A percentile compares a stretch with the other conserved stretches of the same genome.
Evolutionary conservation across 306 rosid genomes (phyloP).

Genomic region (Purshia tridentata): DNA sequence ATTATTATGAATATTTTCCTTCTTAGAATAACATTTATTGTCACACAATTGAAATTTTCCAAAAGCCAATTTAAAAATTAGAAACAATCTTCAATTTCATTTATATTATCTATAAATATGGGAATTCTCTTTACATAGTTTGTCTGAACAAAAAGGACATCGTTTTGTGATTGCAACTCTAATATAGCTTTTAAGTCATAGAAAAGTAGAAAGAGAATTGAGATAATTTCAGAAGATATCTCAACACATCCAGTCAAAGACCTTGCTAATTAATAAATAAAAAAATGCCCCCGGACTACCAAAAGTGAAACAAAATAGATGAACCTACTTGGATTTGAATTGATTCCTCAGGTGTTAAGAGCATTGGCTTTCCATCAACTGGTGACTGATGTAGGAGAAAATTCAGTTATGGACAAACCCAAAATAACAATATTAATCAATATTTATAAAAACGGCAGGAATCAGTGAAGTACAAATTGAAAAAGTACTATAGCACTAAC

Average conservation of each 20-base stretch:
- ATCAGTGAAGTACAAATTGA: not conserved
- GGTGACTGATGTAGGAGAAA: slow-evolving; percentile 66
- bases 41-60: too few species aligned
- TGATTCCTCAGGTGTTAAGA: slow-evolving; percentile 94
- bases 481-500: not conserved
- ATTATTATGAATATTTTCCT: too few species aligned
- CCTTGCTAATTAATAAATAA: not conserved
- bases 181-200: too few species aligned
- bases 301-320: not conserved
- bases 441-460: slow-evolving; percentile 4
- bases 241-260: not conserved
- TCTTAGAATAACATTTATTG: too few species aligned
- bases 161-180: too few species aligned
- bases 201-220: too few species aligned
- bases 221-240: too few species aligned
- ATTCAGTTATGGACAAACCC: slow-evolving; percentile 27
- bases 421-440: slow-evolving; percentile 18
- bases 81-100: too few species aligned
- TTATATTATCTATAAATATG: too few species aligned
- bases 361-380: slow-evolving; percentile 97
- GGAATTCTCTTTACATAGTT: too few species aligned
- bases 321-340: slow-evolving; percentile 84
- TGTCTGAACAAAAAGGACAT: too few species aligned
- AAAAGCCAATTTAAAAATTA: too few species aligned
- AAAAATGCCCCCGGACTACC: not conserved